Evolutionary conservation across 1,284 basidiomycete genomes (phyloP), one percentile per base, ranked within the genome.

Genomic region (Malassezia arunalokei): DNA sequence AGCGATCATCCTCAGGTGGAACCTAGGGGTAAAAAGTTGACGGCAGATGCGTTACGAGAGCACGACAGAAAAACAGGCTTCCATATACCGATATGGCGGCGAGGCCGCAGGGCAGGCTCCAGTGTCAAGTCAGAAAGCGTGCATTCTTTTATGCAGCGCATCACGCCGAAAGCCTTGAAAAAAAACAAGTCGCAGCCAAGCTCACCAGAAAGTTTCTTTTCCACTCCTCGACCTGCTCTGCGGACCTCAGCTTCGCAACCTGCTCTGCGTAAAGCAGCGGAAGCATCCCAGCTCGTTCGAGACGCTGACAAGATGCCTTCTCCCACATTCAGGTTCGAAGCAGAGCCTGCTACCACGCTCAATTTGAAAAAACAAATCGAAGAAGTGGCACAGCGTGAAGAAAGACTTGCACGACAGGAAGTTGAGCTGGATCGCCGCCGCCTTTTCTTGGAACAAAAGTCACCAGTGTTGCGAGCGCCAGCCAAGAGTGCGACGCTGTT

Each of bases 111-210:
- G 24, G 40, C 42, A 3, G 30, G 37, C 15, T 53, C 51, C 1
- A 38, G 51, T 33, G 52, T 42, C 24, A 33, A 33, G 17, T 41
- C 46, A 14, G 43, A 43, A 11, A 44, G 37, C 30, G 41, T 40
- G 8, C 37, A 35, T 27, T 54, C 46, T 9, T 5, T 44, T 11
- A 6, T 53, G 12, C 30, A 47, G 14, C 51, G 51, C 8, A 24
- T 24, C 20, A 24, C 20, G 20, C 20, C 20, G 4, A 24, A 24
- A 24, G 20, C 20, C 20, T 24, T 24, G 20, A 24, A 24, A 24
- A 24, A 24, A 4, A 24, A 24, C 20, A 24, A 24, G 20, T 24
- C 20, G 20, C 20, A 24, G 20, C 20, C 20, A 24, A 24, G 20
- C 20, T 24, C 20, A 24, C 20, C 20, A 24, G 20, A 24, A 24